Conservation (phyloP, 176 grass and related monocot genomes). For the Dactylis glomerata region DNA sequence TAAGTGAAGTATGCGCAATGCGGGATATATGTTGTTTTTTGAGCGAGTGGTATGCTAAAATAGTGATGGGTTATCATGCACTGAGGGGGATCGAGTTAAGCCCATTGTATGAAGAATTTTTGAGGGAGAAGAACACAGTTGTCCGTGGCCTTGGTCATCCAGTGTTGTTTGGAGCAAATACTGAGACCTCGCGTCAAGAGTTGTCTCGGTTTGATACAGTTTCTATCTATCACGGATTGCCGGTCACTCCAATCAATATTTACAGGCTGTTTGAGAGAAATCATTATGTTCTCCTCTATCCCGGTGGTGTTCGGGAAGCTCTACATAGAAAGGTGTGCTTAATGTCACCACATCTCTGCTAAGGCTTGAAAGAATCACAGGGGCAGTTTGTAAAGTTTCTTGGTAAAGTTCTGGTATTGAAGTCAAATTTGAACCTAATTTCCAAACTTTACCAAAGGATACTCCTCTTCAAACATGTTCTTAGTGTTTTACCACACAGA, state of each 20-base stretch:
- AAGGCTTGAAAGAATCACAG: not conserved
- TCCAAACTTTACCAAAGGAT: not conserved
- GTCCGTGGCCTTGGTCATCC: constrained; percentile 73
- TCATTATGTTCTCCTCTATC: constrained; percentile 77
- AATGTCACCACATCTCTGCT: not conserved
- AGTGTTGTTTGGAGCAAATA: constrained; percentile 41
- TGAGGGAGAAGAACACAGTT: constrained; percentile 62
- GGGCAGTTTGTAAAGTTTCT: not conserved
- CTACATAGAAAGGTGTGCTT: constrained; percentile 71
- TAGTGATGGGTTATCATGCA: constrained; percentile 77
- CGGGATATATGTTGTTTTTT: no score
- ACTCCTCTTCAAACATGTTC: not conserved
- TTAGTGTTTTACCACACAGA: not conserved
- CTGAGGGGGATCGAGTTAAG: constrained; percentile 70
- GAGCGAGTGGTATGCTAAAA: no score
- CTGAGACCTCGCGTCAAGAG: constrained; percentile 56
- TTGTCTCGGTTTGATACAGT: constrained; percentile 36
- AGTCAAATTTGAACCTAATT: not conserved
- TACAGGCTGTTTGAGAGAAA: constrained; percentile 64
- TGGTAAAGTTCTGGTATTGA: not conserved
- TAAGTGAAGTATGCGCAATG: not conserved
- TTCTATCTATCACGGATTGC: constrained; percentile 56
- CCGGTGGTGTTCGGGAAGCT: constrained; percentile 79
- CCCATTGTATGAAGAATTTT: constrained; percentile 71
- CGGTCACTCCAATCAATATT: constrained; percentile 71